Base-by-base conservation (phyloP, 495 filamentous ascomycete genomes). In the Lasiosphaeria ovina region DNA sequence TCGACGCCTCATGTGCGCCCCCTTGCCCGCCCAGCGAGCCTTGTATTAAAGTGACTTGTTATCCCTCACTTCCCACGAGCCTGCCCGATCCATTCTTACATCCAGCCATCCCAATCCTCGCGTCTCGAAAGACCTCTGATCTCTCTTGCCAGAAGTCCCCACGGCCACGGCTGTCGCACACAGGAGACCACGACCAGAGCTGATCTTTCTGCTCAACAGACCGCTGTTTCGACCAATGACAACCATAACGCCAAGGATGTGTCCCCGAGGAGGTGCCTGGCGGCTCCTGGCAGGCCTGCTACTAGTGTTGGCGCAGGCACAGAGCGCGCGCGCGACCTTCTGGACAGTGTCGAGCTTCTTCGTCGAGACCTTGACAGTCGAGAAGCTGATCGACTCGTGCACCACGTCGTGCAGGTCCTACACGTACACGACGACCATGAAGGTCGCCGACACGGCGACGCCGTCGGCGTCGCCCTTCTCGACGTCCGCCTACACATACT, bases 401-500 rank as follows among this genome's bases (percentile, higher is more conserved):
- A 47, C 44, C 8, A 16, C 16, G 4, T 9, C 12, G 42, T 59
- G 51, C 45, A 16, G 34, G 4, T 9, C 12, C 44, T 59, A 55
- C 51, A 59, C 24, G 62, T 70, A 16, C 54, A 72, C 58, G 6
- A 3, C 6, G 1, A 72, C 58, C 3, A 3, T 4, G 1, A 55
- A 40, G 3, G n/a, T 62, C 17, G 57, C 65, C 4, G 67, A 66
- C 1, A 71, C 67, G 0, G 64, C 65, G 10, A 73, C 67, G 0
- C 61, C 76, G 7, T 61, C 76, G 0, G 68, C 71, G 0, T 64
- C 66, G 33, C 67, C 75, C 6, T 7, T 74, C 10, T 77, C 73
- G 0, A 71, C 73, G 0, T 60, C 66, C 45, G 76, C 70, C 38
- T 64, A 64, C 14, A 66, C 67, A 35, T 48, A 66, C 9, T 61